A percentile compares a stretch with the other conserved stretches of the same genome.
Conservation (phyloP, 202 grass and related monocot genomes). For the Elaeis oleifera region DNA sequence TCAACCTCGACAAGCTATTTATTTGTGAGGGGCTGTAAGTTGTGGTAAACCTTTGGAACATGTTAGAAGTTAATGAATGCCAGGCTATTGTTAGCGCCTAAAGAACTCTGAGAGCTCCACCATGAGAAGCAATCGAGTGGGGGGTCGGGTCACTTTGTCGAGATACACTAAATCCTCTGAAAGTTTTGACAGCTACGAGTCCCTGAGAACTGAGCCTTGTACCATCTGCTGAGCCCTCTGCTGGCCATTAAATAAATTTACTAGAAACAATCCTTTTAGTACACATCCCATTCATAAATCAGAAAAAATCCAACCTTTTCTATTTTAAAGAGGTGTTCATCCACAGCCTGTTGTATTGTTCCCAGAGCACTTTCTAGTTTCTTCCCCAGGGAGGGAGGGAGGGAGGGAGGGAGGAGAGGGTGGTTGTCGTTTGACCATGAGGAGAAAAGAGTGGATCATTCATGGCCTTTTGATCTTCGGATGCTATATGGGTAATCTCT, state of each 20-base stretch:
- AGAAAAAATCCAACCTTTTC: conserved; percentile 29
- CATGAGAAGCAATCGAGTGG: no score
- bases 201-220: conserved; percentile 18
- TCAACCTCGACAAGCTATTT: no score
- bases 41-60: no score
- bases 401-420: background rate
- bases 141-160: background rate
- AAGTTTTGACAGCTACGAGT: conserved; percentile 14
- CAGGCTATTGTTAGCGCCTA: no score
- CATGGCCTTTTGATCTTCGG: conserved; percentile 39
- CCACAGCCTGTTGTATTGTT: conserved; percentile 39
- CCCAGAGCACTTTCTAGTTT: conserved; percentile 19
- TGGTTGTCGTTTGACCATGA: conserved; percentile 31
- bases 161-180: conserved; percentile 1
- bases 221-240: conserved; percentile 13
- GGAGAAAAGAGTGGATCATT: conserved; percentile 45
- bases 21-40: no score
- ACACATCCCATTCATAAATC: conserved; percentile 26
- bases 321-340: conserved; percentile 27
- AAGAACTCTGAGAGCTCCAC: no score
- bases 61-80: no score
- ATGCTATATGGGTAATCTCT: conserved; percentile 44
- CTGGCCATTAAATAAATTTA: conserved; percentile 29
- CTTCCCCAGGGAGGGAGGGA: conserved; percentile 4
- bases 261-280: conserved; percentile 11